These are phyloP conservation scores for Auricularia cornea DNA, from an alignment of 768 basidiomycete species.

Conservation along the genomic window DNA sequence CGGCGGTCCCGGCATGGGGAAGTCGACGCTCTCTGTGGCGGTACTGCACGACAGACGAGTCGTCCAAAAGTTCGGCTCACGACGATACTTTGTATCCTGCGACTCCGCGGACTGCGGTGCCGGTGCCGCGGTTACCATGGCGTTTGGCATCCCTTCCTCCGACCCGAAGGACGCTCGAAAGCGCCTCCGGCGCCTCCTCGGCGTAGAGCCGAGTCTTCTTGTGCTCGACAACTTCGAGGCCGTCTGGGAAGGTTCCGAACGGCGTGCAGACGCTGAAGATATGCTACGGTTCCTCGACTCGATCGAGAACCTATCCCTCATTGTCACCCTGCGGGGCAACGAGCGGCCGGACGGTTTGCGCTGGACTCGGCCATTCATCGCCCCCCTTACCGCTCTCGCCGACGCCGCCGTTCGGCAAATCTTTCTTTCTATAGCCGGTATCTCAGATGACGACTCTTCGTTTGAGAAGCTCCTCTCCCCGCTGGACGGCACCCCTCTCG, in stretches of 20 bases:
- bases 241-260: slow-evolving; percentile 12
- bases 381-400: slow-evolving; percentile 13
- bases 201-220: slow-evolving; percentile 10
- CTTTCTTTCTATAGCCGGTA: slow-evolving; percentile 15
- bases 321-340: slow-evolving; percentile 16
- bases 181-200: neutral
- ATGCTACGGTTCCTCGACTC: slow-evolving; percentile 9
- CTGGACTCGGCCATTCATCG: slow-evolving; percentile 15
- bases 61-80: slow-evolving; percentile 15
- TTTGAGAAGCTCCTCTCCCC: slow-evolving; percentile 11
- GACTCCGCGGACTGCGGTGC: slow-evolving; percentile 5
- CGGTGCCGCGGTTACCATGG: neutral
- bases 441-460: slow-evolving; percentile 13
- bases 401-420: slow-evolving; percentile 10
- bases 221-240: slow-evolving; percentile 18
- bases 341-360: slow-evolving; percentile 14
- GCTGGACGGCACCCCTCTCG: slow-evolving; percentile 16
- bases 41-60: slow-evolving; percentile 22
- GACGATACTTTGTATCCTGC: slow-evolving; percentile 28
- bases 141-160: neutral
- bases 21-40: slow-evolving; percentile 29
- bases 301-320: slow-evolving; percentile 11
- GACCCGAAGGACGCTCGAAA: neutral
- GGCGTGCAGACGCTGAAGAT: slow-evolving; percentile 13
- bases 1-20: slow-evolving; percentile 31